Evolutionary conservation across 2,329 filamentous ascomycete species (phyloP), one percentile per base, ranked within the genome.

Genomic region (Neonectria ditissima): DNA sequence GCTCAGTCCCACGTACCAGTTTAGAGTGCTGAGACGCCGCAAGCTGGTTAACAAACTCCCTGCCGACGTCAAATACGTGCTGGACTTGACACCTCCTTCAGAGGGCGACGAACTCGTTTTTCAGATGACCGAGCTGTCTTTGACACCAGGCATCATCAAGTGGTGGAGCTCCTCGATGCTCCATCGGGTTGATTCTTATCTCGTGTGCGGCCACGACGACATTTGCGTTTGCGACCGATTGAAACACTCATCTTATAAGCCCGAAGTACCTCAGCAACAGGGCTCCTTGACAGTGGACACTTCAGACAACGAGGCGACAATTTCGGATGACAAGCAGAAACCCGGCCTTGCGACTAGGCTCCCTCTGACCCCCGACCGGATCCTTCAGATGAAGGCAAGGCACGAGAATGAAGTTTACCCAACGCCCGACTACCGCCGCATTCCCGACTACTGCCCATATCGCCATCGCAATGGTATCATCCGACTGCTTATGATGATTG

Each of bases 391-490:
- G 67, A 76, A 76, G 62, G 68, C 55, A 1, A 54, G 45, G 26
- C 58, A 63, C 2, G 60, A 73, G 10, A 63, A 69, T 14, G 55
- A 67, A 6, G 28, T 65, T 14, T 72, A 69, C 57, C 43, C 69
- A 22, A 71, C 72, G 3, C 77, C 80, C 1, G 32, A 59, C 1
- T 80, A 73, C 37, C 79, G 80, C 24, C 63, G 72, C 0, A 80
- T 86, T 14, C 77, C 79, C 1, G 89, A 91, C 66, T 92, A 92
- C 73, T 91, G 88, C 50, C 83, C 84, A 1, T 78, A 87, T 8
- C 86, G 90, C 3, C 90, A 92, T 72, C 81, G 87, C 13, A 85
- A 84, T 28, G 85, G 85, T 20, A 87, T 96, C 34, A 82, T 91
- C 48, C 83, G 89, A 1, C 78, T 92, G 0, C 79, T 92, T 4